Percentiles rank a stretch among this genome's conserved stretches.
phyloP scores from a whole-genome alignment of 495 filamentous ascomycete species.

The Trichoderma virens region DNA sequence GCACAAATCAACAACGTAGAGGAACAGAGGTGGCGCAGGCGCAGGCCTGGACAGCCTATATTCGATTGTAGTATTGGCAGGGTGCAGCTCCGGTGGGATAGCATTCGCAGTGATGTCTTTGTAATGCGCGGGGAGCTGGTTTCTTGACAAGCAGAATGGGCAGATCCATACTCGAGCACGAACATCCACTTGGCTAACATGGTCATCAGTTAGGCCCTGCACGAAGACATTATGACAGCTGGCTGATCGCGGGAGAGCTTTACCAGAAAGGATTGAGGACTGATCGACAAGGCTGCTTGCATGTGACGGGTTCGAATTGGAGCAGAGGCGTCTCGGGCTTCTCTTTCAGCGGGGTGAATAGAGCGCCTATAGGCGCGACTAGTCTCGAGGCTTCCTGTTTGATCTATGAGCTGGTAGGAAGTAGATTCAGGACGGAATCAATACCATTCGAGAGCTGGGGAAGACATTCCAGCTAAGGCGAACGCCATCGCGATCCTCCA shows the following conservation, averaged over 20 bases:
- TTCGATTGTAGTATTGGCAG: constrained; percentile 91
- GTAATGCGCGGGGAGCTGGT: constrained; percentile 92
- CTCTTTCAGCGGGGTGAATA: constrained; percentile 96
- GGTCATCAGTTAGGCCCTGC: neutral
- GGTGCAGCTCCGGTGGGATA: constrained; percentile 93
- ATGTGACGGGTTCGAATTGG: constrained; percentile 95
- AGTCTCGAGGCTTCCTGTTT: constrained; percentile 87
- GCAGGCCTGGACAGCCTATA: constrained; percentile 90
- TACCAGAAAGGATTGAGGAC: constrained; percentile 97
- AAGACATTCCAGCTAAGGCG: constrained; percentile 99
- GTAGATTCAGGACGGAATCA: constrained; percentile 19
- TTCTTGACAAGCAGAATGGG: constrained; percentile 94
- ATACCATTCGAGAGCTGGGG: constrained; percentile 93
- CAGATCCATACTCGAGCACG: constrained; percentile 96
- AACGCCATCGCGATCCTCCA: constrained; percentile 95
- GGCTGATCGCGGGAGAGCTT: constrained; percentile 16
- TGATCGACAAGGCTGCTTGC: constrained; percentile 92
- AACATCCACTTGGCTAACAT: constrained; percentile 79
- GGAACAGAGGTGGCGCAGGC: constrained; percentile 89
- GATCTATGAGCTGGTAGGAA: constrained; percentile 10
- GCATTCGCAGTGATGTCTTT: constrained; percentile 95
- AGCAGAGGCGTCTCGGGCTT: constrained; percentile 82
- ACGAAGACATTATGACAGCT: neutral
- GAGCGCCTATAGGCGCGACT: constrained; percentile 92
- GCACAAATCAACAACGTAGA: constrained; percentile 97